phyloP scores from a whole-genome alignment of 768 basidiomycete genomes.

The Mycena floridula region DNA sequence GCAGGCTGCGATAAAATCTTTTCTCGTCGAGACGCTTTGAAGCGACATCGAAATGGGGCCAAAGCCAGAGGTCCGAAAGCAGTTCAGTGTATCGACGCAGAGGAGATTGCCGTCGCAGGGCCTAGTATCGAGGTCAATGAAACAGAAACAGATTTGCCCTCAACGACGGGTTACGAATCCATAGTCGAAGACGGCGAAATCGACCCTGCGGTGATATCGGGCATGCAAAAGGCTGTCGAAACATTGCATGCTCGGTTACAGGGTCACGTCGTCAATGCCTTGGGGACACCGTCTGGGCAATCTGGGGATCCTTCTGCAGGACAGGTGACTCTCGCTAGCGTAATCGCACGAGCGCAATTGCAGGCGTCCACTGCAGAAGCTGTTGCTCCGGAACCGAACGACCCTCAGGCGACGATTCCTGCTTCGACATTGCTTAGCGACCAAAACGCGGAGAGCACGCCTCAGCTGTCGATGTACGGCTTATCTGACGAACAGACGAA shows the following conservation, averaged over 20 bases:
- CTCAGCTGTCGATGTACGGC: slow-evolving; percentile 52
- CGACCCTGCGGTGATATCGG: neutral
- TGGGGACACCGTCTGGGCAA: slow-evolving; percentile 10
- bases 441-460: slow-evolving; percentile 4
- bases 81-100: neutral
- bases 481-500: slow-evolving; percentile 69
- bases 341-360: slow-evolving; percentile 65
- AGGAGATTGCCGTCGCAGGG: neutral
- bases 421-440: slow-evolving; percentile 3
- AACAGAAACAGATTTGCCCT: slow-evolving; percentile 20
- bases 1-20: slow-evolving; percentile 70
- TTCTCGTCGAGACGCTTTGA: slow-evolving; percentile 73
- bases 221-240: neutral
- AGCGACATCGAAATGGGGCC: slow-evolving; percentile 64
- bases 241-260: slow-evolving; percentile 3
- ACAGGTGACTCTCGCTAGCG: slow-evolving; percentile 65
- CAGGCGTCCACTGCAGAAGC: slow-evolving; percentile 29
- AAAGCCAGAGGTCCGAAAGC: slow-evolving; percentile 31
- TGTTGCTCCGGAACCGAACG: neutral
- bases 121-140: slow-evolving; percentile 4
- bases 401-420: neutral
- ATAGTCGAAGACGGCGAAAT: neutral
- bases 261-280: neutral
- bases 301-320: slow-evolving; percentile 39
- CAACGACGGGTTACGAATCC: slow-evolving; percentile 11